Percentiles rank a stretch among this genome's conserved stretches.
Evolutionary conservation across 2,329 filamentous ascomycete species (phyloP).

Genomic region (Penicillium capsulatum): DNA sequence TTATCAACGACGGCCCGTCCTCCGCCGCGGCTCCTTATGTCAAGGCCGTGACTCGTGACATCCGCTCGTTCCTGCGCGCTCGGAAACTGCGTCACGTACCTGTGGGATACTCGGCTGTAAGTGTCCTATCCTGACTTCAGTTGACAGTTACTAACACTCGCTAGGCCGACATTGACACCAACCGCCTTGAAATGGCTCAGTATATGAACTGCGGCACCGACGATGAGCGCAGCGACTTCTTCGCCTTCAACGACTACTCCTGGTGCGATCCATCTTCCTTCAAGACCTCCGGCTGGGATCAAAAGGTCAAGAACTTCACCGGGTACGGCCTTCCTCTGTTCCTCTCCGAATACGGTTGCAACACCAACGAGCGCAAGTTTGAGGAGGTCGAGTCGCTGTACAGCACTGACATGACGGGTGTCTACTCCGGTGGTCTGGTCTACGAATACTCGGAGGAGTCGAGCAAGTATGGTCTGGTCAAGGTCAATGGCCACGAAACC

Average conservation of each 20-base stretch:
- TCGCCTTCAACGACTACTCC: conserved; percentile 83
- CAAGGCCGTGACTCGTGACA: conserved; percentile 74
- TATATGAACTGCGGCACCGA: conserved; percentile 94
- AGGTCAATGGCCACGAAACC: conserved; percentile 55
- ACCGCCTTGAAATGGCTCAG: conserved; percentile 77
- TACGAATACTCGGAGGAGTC: conserved; percentile 92
- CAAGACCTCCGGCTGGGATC: conserved; percentile 70
- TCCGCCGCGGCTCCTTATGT: conserved; percentile 67
- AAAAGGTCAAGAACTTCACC: conserved; percentile 83
- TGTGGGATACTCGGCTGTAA: conserved; percentile 63
- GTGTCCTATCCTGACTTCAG: neutral
- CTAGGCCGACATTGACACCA: conserved; percentile 71
- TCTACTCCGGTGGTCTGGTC: conserved; percentile 93
- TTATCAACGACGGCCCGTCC: conserved; percentile 66
- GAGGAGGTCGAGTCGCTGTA: conserved; percentile 76
- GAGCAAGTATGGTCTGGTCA: conserved; percentile 75
- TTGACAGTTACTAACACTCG: neutral
- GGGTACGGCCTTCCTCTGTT: conserved; percentile 87
- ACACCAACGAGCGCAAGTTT: conserved; percentile 75
- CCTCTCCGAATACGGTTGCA: conserved; percentile 93
- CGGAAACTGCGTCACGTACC: conserved; percentile 62
- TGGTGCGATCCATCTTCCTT: conserved; percentile 77
- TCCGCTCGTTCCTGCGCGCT: conserved; percentile 64
- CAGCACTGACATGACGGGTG: conserved; percentile 72
- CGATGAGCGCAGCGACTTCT: conserved; percentile 78